Evolutionary conservation across 163 green algal genomes (phyloP), one percentile per base, ranked within the genome.

Genomic region (Chlorella variabilis): DNA sequence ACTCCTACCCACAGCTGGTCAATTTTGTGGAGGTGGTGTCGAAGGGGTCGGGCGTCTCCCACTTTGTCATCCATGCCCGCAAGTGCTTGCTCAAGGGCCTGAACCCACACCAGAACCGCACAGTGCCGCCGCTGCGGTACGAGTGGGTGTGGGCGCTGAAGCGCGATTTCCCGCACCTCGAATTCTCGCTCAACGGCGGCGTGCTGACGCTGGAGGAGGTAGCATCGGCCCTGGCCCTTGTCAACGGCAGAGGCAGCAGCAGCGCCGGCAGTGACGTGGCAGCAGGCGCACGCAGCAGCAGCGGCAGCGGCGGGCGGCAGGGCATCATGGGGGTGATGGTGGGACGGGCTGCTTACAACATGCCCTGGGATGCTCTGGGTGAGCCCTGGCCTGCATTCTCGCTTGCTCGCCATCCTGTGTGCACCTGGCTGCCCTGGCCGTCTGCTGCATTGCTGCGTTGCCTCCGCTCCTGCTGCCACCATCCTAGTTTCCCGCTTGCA

Each of bases 51-150:
- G 79, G 84, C 7, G 92, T 98, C 21, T 38, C 36, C 4, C 96
- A 98, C 87, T 99, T 99, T 79, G 91, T 98, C 79, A 89, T 99
- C 5, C 97, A 99, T 83, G 90, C 94, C 11, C 91, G 97, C 67
- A 99, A 99, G 86, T 97, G 94, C 80, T 88, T 98, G 33, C 93
- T 99, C 11, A 94, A 93, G 33, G 97, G 97, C n/a, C 87, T 99
- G 11, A 97, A 89, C 63, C 96, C 97, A 0, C 85, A 93, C 71
- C 91, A 99, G 87, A 99, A 99, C 88, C 91, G 97, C 71, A 97
- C 92, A n/a, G 84, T 99, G 1, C 97, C 97, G 4, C 97, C 97
- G 9, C 90, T 99, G 63, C 91, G 91, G 87, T 96, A 84, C 39
- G 93, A 95, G 45, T 98, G 95, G 95, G 93, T 97, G 59, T 97